Base-by-base conservation (phyloP, 1,139 yeast species). In the Meyerozyma carpophila region DNA sequence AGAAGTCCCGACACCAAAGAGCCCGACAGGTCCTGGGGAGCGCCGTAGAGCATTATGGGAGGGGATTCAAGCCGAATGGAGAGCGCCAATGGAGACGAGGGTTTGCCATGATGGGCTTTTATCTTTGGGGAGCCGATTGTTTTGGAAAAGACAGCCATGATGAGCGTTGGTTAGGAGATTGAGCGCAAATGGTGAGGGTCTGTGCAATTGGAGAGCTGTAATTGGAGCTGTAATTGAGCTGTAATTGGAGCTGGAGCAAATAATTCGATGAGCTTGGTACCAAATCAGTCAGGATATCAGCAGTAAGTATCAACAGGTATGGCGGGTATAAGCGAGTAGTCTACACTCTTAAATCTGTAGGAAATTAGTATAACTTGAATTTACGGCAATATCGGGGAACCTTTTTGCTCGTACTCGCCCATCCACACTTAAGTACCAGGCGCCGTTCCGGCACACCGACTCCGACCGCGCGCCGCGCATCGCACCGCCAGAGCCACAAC, bases 41-140 rank as follows among this genome's bases (percentile, higher is more conserved):
- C 66, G 0, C 98, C 98, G 58, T 85, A 91, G 45, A 93, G 65
- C 32, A 89, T 80, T 32, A 91, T 72, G 0, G 99, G 98, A 1
- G 98, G 98, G 0, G 95, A 84, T 59, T 93, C 98, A 26, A 93
- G 70, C 37, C 76, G 73, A 40, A 93, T 75, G 1, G 80, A 62
- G 26, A 91, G 65, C 43, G 73, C 69, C 28, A 79, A 63, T 8
- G 44, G 50, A 44, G 6, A 39, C n/a, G 32, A 39, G 39, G 18
- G 39, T 25, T 37, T 39, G 39, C 40, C 9, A 20, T 31, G 38
- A 36, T 26, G 29, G 28, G 37, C 40, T 43, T 24, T 9, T 43
- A 24, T 14, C 36, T 18, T 26, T 40, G 32, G 34, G n/a, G 41
- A 16, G 5, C 29, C 13, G 31, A 44, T 37, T 29, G 50, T 44